Base-by-base conservation (phyloP, 441 rosid species). In the Brassica balearica region DNA sequence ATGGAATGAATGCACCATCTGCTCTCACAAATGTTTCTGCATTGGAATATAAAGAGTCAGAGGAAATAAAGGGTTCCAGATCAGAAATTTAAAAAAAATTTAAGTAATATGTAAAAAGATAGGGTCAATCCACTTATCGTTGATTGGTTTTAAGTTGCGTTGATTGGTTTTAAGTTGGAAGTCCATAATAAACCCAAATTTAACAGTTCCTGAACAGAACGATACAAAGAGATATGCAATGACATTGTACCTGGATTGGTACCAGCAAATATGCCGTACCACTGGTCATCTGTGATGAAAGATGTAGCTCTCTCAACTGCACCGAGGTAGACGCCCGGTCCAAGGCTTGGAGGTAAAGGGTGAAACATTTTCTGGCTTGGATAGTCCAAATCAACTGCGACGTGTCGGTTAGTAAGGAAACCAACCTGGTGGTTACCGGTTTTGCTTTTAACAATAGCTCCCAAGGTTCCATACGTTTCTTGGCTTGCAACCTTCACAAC, bases 291-390 rank as follows among this genome's bases (percentile, higher is more conserved):
- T 0, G 97, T 86, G 77, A 92, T 95, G 83, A 92, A 95, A 64
- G 98, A 91, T 10, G 97, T 95, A 71, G 98, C 97, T 83, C 97
- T 88, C 89, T 95, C 98, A 12, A 92, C 98, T 14, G 97, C 97
- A 82, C 98, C 98, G 25, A 95, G 88, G 84, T 95, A 95, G 23
- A 95, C 97, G 59, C 97, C 98, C 10, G 97, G 97, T 77, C 98
- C 98, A 78, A 92, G 97, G 90, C 95, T 92, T 64, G 97, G 97
- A 1, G 98, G 98, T 81, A 93, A 86, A 77, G 99, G 99, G 85
- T 96, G 99, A 85, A 95, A 95, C 99, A 95, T 95, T 85, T 95
- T 95, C 87, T 95, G 99, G 87, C 81, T 95, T 62, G 99, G 98
- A 81, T 93, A 93, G 81, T 93, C 97, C 84, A 96, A 79, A 84